phyloP scores from a whole-genome alignment of 345 rosid species.

The Lumnitzera racemosa region DNA sequence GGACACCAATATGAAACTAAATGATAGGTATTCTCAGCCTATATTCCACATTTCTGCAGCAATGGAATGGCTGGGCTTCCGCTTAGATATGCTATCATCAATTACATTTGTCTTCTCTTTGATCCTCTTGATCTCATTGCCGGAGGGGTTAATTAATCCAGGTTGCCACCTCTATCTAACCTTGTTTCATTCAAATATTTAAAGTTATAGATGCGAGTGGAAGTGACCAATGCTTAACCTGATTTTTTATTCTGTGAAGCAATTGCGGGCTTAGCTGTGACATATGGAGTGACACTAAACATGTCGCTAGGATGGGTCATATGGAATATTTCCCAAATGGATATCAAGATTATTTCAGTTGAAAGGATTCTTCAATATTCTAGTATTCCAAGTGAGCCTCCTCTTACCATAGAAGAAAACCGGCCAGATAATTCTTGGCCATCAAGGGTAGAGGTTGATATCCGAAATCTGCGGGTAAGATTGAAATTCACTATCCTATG shows the following conservation, averaged over 20 bases:
- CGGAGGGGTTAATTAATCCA: slow-evolving; percentile 47
- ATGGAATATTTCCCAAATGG: slow-evolving; percentile 58
- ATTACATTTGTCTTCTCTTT: slow-evolving; percentile 48
- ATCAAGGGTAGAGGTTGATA: slow-evolving; percentile 39
- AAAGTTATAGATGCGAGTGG: too few relatives aligned
- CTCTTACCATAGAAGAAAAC: slow-evolving; percentile 46
- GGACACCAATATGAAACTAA: slow-evolving; percentile 40
- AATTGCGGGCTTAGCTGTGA: slow-evolving; percentile 81
- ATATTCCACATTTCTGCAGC: slow-evolving; percentile 40
- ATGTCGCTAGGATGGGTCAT: slow-evolving; percentile 56
- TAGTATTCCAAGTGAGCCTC: slow-evolving; percentile 51
- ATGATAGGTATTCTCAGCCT: slow-evolving; percentile 49
- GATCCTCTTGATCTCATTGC: slow-evolving; percentile 50
- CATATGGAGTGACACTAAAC: slow-evolving; percentile 74
- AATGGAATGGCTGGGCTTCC: slow-evolving; percentile 73
- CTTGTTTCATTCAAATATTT: too few relatives aligned
- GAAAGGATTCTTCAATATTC: slow-evolving; percentile 80
- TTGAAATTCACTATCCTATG: not conserved
- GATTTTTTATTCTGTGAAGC: slow-evolving; percentile 29
- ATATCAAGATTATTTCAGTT: slow-evolving; percentile 79
- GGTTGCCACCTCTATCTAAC: slow-evolving; percentile 21
- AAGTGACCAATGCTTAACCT: slow-evolving; percentile 5
- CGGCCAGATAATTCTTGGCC: slow-evolving; percentile 54
- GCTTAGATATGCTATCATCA: slow-evolving; percentile 52
- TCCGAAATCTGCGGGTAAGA: slow-evolving; percentile 38